These are phyloP conservation scores for Collybia sordida DNA, from an alignment of 768 basidiomycete genomes.

Conservation along the genomic window DNA sequence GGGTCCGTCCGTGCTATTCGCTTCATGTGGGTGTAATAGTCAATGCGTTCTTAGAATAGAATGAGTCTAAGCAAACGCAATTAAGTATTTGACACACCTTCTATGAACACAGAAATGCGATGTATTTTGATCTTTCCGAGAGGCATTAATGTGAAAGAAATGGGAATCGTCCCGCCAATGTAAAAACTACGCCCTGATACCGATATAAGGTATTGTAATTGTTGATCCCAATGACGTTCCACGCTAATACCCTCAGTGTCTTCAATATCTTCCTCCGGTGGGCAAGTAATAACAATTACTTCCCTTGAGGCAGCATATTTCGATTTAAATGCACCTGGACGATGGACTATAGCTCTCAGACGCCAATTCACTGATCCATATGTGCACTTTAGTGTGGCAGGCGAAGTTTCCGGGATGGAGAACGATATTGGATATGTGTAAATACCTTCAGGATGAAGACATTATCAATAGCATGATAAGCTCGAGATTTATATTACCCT, in stretches of 20 bases:
- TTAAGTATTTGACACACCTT: constrained; percentile 55
- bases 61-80: neutral
- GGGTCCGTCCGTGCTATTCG: constrained; percentile 72
- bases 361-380: constrained; percentile 79
- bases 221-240: constrained; percentile 88
- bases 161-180: constrained; percentile 79
- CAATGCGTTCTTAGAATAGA: constrained; percentile 62
- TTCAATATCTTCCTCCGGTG: constrained; percentile 84
- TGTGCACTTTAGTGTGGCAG: constrained; percentile 73
- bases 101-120: constrained; percentile 68
- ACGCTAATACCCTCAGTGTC: constrained; percentile 79
- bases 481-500: constrained; percentile 48
- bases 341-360: constrained; percentile 79
- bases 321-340: constrained; percentile 76
- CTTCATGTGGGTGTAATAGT: constrained; percentile 72
- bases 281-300: constrained; percentile 72
- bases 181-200: constrained; percentile 75
- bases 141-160: constrained; percentile 81
- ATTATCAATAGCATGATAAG: neutral
- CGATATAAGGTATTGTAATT: constrained; percentile 78
- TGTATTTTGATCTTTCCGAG: constrained; percentile 81
- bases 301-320: constrained; percentile 72
- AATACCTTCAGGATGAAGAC: constrained; percentile 53
- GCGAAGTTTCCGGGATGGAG: constrained; percentile 74
- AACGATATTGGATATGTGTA: constrained; percentile 96